Base-by-base conservation (phyloP, 2,329 filamentous ascomycete genomes). In the Zasmidium cellare region DNA sequence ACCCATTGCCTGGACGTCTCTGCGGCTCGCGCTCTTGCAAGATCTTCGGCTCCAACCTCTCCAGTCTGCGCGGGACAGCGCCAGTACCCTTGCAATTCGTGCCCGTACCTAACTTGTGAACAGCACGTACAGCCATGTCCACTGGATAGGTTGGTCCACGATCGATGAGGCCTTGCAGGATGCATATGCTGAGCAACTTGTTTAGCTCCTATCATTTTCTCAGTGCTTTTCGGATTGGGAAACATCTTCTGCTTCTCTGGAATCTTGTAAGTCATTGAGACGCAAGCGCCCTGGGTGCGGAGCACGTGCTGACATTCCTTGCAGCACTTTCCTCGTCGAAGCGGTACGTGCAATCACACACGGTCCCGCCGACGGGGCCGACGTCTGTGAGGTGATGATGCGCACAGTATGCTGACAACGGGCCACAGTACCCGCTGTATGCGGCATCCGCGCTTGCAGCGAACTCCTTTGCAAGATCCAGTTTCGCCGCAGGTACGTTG, bases 171-270 rank as follows among this genome's bases (percentile, higher is more conserved):
- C 45, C 64, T 56, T 66, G 56, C 31, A n/a, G 19, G 23, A 31
- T 51, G 41, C 51, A 54, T 58, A 45, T 56, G 60, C 60, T 63
- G 55, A 60, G 58, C 28, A 53, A 57, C 53, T 20, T 25, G 25
- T 54, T 66, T 71, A 78, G 79, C 79, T 57, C 79, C 79, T 64
- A 80, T 81, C 66, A 72, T 81, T 56, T 81, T 81, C 65, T 77
- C 74, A 47, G 73, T 63, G 51, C 58, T 82, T 20, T 81, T 80
- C 67, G 78, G 77, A 16, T 65, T 76, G 20, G 65, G 65, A 23
- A 71, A 68, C 54, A 83, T 96, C 59, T 83, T 96, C 57, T 85
- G 89, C 25, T 97, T 91, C 75, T 87, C 85, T 56, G 91, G 91
- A 53, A 85, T 68, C 49, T 71, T 69, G 65, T 69, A 57, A 64